Percentiles rank a stretch among this genome's conserved stretches.
These are phyloP conservation scores for Amphicarpaea edgeworthii DNA, from an alignment of 306 rosid species.

Conservation along the genomic window DNA sequence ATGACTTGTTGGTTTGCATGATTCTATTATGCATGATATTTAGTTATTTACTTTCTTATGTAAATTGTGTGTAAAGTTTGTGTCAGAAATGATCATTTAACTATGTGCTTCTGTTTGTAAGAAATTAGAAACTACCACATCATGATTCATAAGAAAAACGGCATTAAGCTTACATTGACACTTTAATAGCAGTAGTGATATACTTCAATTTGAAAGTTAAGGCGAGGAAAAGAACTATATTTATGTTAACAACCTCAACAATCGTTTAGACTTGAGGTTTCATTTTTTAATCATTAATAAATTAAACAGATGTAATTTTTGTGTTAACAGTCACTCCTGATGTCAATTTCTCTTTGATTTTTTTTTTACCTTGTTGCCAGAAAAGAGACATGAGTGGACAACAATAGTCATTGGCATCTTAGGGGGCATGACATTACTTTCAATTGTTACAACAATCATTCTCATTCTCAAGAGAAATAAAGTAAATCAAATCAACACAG, in stretches of 20 bases:
- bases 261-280: background rate
- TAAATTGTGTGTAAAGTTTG: background rate
- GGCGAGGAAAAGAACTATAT: background rate
- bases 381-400: constrained; percentile 40
- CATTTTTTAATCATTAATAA: background rate
- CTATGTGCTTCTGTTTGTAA: background rate
- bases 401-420: constrained; percentile 47
- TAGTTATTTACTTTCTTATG: background rate
- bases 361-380: constrained; percentile 44
- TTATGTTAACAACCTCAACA: background rate
- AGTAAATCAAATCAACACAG: constrained; percentile 23
- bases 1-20: no score
- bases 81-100: background rate
- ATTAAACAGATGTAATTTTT: constrained; percentile 15
- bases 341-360: constrained; percentile 28
- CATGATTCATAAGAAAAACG: background rate
- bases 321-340: constrained; percentile 13
- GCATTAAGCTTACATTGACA: background rate
- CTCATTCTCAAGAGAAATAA: constrained; percentile 52
- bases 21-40: no score
- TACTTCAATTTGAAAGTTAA: background rate
- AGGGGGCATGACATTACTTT: constrained; percentile 51
- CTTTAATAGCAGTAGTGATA: constrained; percentile 10
- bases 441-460: constrained; percentile 38
- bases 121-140: background rate